Conservation (phyloP, 176 grass and related monocot species). For the Poa pratensis region DNA sequence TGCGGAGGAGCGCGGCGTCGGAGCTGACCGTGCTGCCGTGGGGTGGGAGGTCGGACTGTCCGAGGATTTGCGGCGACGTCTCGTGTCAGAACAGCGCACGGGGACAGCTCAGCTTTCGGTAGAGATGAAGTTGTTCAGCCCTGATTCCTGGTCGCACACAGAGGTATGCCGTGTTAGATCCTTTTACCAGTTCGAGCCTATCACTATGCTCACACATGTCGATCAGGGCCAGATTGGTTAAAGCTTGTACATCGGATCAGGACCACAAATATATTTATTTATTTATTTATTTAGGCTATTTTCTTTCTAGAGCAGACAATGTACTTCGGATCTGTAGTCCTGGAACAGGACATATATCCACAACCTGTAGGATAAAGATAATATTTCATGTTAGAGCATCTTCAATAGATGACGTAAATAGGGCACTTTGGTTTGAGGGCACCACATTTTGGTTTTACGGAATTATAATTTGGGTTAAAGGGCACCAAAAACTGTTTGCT, state of each 20-base stretch:
- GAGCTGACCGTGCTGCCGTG: not conserved
- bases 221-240: not conserved
- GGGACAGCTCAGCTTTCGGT: not conserved
- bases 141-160: not conserved
- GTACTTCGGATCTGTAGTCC: conserved; percentile 86
- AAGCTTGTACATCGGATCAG: not conserved
- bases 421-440: too few relatives aligned
- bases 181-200: not conserved
- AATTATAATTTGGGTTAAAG: too few relatives aligned
- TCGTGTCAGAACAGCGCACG: not conserved
- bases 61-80: not conserved
- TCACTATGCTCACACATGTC: not conserved
- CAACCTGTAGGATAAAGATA: too few relatives aligned
- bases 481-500: too few relatives aligned
- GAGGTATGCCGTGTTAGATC: not conserved
- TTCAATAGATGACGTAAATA: too few relatives aligned
- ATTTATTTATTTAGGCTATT: conserved; percentile 13
- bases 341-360: too few relatives aligned
- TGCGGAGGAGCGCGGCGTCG: not conserved
- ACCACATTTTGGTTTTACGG: too few relatives aligned
- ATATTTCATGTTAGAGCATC: too few relatives aligned
- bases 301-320: conserved; percentile 75
- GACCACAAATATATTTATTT: too few relatives aligned
- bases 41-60: not conserved
- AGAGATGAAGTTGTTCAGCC: not conserved